Percentiles rank a stretch among this genome's conserved stretches.
Conservation (phyloP, 495 filamentous ascomycete species). For the Evernia prunastri region DNA sequence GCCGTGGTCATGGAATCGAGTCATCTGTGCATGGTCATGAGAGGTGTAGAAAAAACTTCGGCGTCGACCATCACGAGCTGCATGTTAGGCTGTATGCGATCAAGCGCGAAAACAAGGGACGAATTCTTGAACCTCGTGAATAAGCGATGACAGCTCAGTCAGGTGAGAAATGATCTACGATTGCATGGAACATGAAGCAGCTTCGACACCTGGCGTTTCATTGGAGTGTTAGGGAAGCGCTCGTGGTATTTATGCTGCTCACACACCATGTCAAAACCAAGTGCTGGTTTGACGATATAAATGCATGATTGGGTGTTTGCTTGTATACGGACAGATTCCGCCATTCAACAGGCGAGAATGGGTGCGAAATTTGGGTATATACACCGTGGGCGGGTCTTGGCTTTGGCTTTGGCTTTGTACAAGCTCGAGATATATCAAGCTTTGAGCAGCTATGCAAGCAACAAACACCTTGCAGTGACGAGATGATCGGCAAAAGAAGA, state of each 20-base stretch:
- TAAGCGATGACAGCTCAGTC: slow-evolving; percentile 34
- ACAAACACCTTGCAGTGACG: neutral
- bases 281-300: slow-evolving; percentile 16
- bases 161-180: neutral
- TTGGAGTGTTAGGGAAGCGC: neutral
- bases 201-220: neutral
- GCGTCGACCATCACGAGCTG: slow-evolving; percentile 90
- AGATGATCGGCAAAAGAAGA: neutral
- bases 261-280: slow-evolving; percentile 20
- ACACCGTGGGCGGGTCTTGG: neutral
- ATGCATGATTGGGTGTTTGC: neutral
- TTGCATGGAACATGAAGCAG: neutral
- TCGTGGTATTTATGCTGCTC: slow-evolving; percentile 11
- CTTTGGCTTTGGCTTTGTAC: neutral
- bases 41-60: slow-evolving; percentile 84
- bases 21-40: slow-evolving; percentile 98
- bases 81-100: slow-evolving; percentile 89
- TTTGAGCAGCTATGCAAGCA: neutral
- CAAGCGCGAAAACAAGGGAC: slow-evolving; percentile 85
- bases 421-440: neutral
- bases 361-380: neutral
- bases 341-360: slow-evolving; percentile 19
- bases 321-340: slow-evolving; percentile 2
- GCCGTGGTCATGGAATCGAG: slow-evolving; percentile 96
- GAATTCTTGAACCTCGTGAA: slow-evolving; percentile 86